Percentiles rank a stretch among this genome's conserved stretches.
phyloP scores from a whole-genome alignment of 495 filamentous ascomycete species.

The Xylaria cubensis region DNA sequence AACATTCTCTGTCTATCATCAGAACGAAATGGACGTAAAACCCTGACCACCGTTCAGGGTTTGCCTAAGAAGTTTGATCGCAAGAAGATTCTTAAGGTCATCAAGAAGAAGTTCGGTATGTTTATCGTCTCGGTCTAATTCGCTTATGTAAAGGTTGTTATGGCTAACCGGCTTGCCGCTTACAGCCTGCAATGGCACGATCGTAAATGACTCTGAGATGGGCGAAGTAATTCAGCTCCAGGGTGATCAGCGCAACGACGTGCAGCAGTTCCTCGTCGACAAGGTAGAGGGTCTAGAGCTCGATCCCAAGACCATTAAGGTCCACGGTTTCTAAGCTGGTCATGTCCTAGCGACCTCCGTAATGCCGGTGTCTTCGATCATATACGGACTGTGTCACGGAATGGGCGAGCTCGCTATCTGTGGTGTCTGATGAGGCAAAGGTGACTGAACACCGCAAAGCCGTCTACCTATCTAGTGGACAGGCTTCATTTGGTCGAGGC shows the following conservation, averaged over 20 bases:
- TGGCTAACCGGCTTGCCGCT: conserved; percentile 25
- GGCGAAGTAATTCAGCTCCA: conserved; percentile 99
- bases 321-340: conserved; percentile 77
- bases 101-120: conserved; percentile 99
- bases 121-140: conserved; percentile 29
- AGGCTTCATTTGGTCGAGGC: conserved; percentile 42
- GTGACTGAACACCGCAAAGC: conserved; percentile 29
- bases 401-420: conserved; percentile 36
- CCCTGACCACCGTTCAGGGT: conserved; percentile 98
- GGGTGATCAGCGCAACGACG: conserved; percentile 98
- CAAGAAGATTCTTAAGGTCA: conserved; percentile 99
- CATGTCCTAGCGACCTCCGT: conserved; percentile 43
- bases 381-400: conserved; percentile 29
- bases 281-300: conserved; percentile 91
- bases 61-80: conserved; percentile 97
- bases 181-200: conserved; percentile 99
- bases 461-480: conserved; percentile 35
- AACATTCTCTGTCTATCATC: conserved; percentile 27
- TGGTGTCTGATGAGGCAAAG: conserved; percentile 25
- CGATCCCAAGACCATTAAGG: conserved; percentile 97
- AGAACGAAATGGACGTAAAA: conserved; percentile 99
- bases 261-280: conserved; percentile 95
- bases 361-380: conserved; percentile 33
- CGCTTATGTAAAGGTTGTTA: neutral
- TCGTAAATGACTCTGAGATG: conserved; percentile 96